phyloP scores from a whole-genome alignment of 2,329 filamentous ascomycete species.

The Fusarium kyushuense region DNA sequence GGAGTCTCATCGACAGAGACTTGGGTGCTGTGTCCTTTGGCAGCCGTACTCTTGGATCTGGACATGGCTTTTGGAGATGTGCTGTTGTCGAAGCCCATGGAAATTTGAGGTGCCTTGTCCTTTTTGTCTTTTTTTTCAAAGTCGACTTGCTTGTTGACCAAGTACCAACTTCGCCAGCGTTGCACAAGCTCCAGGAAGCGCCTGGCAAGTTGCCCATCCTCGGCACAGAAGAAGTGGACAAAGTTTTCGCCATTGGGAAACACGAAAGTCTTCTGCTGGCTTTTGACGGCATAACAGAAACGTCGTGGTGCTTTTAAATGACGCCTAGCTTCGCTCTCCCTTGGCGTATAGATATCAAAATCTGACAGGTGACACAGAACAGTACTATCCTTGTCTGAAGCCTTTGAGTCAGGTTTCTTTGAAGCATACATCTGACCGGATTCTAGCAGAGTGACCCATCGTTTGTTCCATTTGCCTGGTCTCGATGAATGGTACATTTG shows the following conservation, averaged over 20 bases:
- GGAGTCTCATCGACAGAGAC: constrained; percentile 60
- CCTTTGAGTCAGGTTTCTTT: constrained; percentile 74
- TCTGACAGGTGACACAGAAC: constrained; percentile 88
- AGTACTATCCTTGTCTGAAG: constrained; percentile 72
- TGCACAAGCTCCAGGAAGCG: constrained; percentile 79
- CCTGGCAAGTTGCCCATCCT: constrained; percentile 75
- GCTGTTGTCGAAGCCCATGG: constrained; percentile 10
- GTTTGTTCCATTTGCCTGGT: constrained; percentile 89
- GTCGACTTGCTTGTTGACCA: constrained; percentile 75
- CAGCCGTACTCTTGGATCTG: constrained; percentile 54
- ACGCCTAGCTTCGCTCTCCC: constrained; percentile 73
- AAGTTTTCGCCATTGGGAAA: constrained; percentile 88
- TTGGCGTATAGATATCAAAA: constrained; percentile 90
- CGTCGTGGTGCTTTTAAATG: constrained; percentile 86
- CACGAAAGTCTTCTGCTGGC: constrained; percentile 86
- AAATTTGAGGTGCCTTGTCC: constrained; percentile 20
- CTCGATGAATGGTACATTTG: constrained; percentile 84
- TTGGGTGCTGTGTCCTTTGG: constrained; percentile 51
- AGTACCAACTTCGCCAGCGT: constrained; percentile 90
- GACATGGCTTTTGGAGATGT: constrained; percentile 43
- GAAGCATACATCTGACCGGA: constrained; percentile 79
- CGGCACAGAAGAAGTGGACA: constrained; percentile 90
- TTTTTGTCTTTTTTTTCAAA: constrained; percentile 56
- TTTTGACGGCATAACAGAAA: constrained; percentile 89
- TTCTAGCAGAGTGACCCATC: constrained; percentile 77